Base-by-base conservation (phyloP, 331 rosid genomes). In the Malus hybrid region DNA sequence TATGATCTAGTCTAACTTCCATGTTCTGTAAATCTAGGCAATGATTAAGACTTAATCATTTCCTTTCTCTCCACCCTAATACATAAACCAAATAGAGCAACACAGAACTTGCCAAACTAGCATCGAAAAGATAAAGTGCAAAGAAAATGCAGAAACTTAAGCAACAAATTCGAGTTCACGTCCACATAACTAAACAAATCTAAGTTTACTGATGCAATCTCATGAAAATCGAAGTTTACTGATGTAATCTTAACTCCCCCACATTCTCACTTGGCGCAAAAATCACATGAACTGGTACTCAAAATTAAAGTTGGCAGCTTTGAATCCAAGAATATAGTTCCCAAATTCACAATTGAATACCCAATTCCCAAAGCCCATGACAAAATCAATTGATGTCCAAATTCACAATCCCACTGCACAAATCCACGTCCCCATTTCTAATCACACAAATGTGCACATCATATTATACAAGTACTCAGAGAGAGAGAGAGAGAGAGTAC, bases 401-500 rank as follows among this genome's bases (percentile, higher is more conserved):
- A 22, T 22, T 60, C 65, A 33, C 65, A 60, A 60, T 24, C 12
- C 32, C 65, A 48, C 15, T 56, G 28, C 18, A 55, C 5, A 52
- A 64, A 64, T 64, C 30, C 55, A n/a, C 36, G 12, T 39, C 18
- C 32, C 28, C 18, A 22, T 7, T 68, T 64, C 15, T 16, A 46
- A 34, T 9, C 28, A 74, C 32, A 50, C 3, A 75, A 20, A 32
- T n/a, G 24, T 34, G 24, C 34, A 8, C 13, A 48, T 39, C 5
- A 55, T 28, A 56, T 10, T 62, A 20, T 10, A 39, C 12, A 39
- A 10, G 46, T 39, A 39, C 46, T 39, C 10, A 24, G 67, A 65
- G 63, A 76, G 56, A 33, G 36, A 81, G 63, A 72, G 63, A 68
- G 73, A 52, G 29, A 77, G 39, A 28, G 3, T 11, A 74, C 89